Base-by-base conservation (phyloP, 192 early-diverging fungal species). In the Coemansia sp. region DNA sequence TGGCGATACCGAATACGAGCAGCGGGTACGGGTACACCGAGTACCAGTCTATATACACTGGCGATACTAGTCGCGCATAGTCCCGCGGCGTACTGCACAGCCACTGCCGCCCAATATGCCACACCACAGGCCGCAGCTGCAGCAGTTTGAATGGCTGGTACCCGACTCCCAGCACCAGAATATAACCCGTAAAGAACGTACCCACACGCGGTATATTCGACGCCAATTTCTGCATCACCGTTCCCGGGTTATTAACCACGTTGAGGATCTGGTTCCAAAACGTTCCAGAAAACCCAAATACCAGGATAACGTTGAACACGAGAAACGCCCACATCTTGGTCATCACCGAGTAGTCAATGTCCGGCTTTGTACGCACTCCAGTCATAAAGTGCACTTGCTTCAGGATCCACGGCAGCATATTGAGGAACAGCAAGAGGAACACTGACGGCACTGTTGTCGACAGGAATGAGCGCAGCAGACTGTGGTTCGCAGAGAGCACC, bases 181-280 rank as follows among this genome's bases (percentile, higher is more conserved):
- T 74, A 62, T 88, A 91, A 11, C 91, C 91, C 38, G 92, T 85
- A 75, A 93, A 94, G 72, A 92, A 92, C 31, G 92, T 91, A 36
- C 91, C 85, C 37, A 91, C 87, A 2, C 86, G 71, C 3, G 91
- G 89, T 20, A 94, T 75, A 5, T 80, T 89, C 0, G 75, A 82
- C 17, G 93, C 93, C 42, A 94, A 71, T 10, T 82, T 76, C 42
- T 87, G 77, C 56, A 89, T 77, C 1, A 92, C 73, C 11, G 87
- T 82, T 5, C 83, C 85, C 1, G 90, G 86, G 61, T 87, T 78
- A 39, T 90, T 86, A 31, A 89, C 71, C 4, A 92, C 87, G 27
- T 91, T 85, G 37, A 83, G 73, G 31, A 92, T 45, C 20, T 87
- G 73, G 59, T 87, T 87, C 65, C 85, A 87, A 32, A 89, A 74